Base-by-base conservation (phyloP, 1,139 yeast genomes). In the Geotrichum histeridarum region DNA sequence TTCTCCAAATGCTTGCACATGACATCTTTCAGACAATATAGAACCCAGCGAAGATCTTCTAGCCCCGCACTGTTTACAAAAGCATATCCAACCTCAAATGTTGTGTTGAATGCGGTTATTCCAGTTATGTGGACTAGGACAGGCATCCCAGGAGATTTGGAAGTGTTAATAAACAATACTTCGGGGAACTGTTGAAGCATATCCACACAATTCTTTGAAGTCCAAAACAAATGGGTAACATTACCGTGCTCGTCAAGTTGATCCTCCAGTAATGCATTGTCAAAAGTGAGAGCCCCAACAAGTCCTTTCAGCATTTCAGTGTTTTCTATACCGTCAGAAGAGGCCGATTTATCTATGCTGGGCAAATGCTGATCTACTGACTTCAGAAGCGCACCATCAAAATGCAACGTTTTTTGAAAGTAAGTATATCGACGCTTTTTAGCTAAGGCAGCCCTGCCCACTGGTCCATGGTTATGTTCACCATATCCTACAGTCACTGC, bases 31-130 rank as follows among this genome's bases (percentile, higher is more conserved):
- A 55, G 41, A 36, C 55, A 46, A 38, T 46, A 42, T 9, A 55
- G 35, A 2, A 50, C 54, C 57, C 57, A 55, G 31, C 53, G 53
- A 12, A 55, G 46, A 22, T 51, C 57, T 9, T 50, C 51, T 14
- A 48, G 33, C 6, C 39, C 43, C 5, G 48, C 41, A 18, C 44
- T 44, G 30, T 47, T 48, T 36, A 52, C 41, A 17, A 50, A 52
- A 2, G 55, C 57, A 35, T 55, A 55, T 5, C 57, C 57, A 31
- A 55, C 54, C 27, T 55, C 57, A 52, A 55, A 55, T 1, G 55
- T 55, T 3, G 57, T 55, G 30, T 55, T 50, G 41, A 55, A 45
- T 7, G 54, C 50, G 2, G 57, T 55, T 15, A 52, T 52, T n/a
- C 57, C 57, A 4, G 52, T 50, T 36, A 55, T 52, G 39, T 55